A percentile compares a stretch with the other conserved stretches of the same genome.
These are phyloP conservation scores for Micromonas pusilla DNA, from an alignment of 139 green algal species.

Conservation along the genomic window DNA sequence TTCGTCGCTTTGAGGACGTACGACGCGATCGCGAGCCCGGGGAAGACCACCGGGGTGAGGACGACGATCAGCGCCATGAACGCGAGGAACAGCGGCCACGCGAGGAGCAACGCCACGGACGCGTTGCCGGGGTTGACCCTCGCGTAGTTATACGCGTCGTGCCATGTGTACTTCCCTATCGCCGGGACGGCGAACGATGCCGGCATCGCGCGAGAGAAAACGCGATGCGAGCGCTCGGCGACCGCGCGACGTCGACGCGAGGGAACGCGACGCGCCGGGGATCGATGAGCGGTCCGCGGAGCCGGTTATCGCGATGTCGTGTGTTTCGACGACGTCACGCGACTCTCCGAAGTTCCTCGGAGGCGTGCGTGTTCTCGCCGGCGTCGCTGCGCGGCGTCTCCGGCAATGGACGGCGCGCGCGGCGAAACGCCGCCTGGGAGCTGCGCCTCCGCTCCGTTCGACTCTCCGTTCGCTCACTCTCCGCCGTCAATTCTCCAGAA, in stretches of 20 bases:
- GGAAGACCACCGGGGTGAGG: background rate
- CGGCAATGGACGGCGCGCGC: too few relatives aligned
- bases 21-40: background rate
- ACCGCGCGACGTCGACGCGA: too few relatives aligned
- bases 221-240: too few relatives aligned
- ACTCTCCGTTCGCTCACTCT: too few relatives aligned
- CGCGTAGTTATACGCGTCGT: slow-evolving; percentile 6
- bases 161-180: background rate
- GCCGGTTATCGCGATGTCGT: too few relatives aligned
- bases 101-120: background rate
- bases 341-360: background rate
- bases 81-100: background rate
- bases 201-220: background rate
- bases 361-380: background rate
- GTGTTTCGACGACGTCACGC: background rate
- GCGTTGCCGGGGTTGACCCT: background rate
- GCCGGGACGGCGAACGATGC: background rate
- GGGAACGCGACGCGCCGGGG: too few relatives aligned
- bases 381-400: background rate
- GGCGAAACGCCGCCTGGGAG: too few relatives aligned
- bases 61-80: background rate
- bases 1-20: background rate
- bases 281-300: too few relatives aligned
- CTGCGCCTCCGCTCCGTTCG: too few relatives aligned
- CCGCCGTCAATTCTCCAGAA: too few relatives aligned